A percentile compares a stretch with the other conserved stretches of the same genome.
Evolutionary conservation across 495 filamentous ascomycete species (phyloP).

Genomic region (Podospora fimiseda): DNA sequence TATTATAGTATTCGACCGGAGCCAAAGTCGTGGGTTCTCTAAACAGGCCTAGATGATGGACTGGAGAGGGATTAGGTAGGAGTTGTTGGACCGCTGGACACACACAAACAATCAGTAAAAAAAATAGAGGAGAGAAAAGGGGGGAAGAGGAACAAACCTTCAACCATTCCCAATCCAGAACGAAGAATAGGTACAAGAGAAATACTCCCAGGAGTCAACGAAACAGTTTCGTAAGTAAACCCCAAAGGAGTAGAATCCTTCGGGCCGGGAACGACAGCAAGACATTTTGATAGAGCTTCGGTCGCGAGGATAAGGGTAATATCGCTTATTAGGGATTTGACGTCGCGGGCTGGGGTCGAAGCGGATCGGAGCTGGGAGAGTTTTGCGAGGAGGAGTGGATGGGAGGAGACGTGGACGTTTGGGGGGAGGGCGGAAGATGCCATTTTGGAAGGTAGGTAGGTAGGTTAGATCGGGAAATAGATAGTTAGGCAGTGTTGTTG

Average conservation of each 20-base stretch:
- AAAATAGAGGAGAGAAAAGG: slow-evolving; percentile 1
- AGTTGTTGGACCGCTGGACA: slow-evolving; percentile 67
- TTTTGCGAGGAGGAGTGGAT: slow-evolving; percentile 84
- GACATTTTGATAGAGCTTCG: slow-evolving; percentile 65
- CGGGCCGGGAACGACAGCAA: slow-evolving; percentile 45
- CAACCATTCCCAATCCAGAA: slow-evolving; percentile 84
- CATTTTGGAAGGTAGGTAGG: background rate
- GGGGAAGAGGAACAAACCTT: slow-evolving; percentile 43
- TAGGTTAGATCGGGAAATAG: background rate
- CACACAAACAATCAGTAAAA: background rate
- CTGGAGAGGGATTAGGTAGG: slow-evolving; percentile 71
- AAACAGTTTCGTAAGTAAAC: slow-evolving; percentile 57
- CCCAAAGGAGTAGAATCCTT: slow-evolving; percentile 66
- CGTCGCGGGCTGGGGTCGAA: slow-evolving; percentile 62
- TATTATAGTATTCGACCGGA: slow-evolving; percentile 98
- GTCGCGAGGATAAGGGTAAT: slow-evolving; percentile 76
- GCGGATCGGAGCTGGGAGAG: slow-evolving; percentile 79
- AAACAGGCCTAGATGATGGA: slow-evolving; percentile 92
- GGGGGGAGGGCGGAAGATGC: slow-evolving; percentile 38
- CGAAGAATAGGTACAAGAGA: slow-evolving; percentile 88
- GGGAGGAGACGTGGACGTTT: slow-evolving; percentile 76
- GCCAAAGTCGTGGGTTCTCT: slow-evolving; percentile 77
- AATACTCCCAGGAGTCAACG: slow-evolving; percentile 55
- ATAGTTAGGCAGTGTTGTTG: background rate
- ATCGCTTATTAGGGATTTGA: slow-evolving; percentile 75